Evolutionary conservation across 306 rosid species (phyloP).

Genomic region (Quercus wislizeni): DNA sequence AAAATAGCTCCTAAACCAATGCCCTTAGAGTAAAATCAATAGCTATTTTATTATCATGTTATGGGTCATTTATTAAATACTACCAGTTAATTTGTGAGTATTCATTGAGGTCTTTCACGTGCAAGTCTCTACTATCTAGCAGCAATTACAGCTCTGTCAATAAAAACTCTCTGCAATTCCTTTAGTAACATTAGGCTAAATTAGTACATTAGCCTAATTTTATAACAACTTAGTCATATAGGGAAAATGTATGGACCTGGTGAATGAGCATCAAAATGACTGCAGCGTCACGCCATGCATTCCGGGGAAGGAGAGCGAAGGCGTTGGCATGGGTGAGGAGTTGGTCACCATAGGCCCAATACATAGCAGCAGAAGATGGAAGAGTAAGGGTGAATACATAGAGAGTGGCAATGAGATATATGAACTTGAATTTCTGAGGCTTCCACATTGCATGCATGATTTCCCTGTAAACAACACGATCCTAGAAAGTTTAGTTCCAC

Average conservation of each 20-base stretch:
- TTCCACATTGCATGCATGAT: slow-evolving; percentile 99
- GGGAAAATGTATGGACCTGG: slow-evolving; percentile 50
- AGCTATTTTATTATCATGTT: too few relatives aligned
- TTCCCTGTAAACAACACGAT: slow-evolving; percentile 55
- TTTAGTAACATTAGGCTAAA: too few relatives aligned
- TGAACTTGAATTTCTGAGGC: slow-evolving; percentile 84
- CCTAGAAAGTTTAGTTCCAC: slow-evolving; percentile 20
- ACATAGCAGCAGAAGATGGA: slow-evolving; percentile 82
- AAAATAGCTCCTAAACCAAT: too few relatives aligned
- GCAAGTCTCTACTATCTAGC: too few relatives aligned
- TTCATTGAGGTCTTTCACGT: too few relatives aligned
- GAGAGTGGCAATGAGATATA: slow-evolving; percentile 74
- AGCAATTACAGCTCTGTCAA: too few relatives aligned
- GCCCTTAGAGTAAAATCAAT: too few relatives aligned
- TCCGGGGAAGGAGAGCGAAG: slow-evolving; percentile 71
- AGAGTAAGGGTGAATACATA: slow-evolving; percentile 90
- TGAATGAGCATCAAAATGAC: slow-evolving; percentile 92
- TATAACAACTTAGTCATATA: not conserved
- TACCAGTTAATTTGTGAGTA: too few relatives aligned
- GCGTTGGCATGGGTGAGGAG: slow-evolving; percentile 80
- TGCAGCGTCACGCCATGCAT: slow-evolving; percentile 72
- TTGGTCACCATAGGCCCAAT: slow-evolving; percentile 96
- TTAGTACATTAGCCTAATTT: too few relatives aligned
- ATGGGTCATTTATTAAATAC: too few relatives aligned
- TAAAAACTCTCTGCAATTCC: too few relatives aligned